These are phyloP conservation scores for Apiospora pterosperma DNA, from an alignment of 2,329 filamentous ascomycete species.

Conservation along the genomic window DNA sequence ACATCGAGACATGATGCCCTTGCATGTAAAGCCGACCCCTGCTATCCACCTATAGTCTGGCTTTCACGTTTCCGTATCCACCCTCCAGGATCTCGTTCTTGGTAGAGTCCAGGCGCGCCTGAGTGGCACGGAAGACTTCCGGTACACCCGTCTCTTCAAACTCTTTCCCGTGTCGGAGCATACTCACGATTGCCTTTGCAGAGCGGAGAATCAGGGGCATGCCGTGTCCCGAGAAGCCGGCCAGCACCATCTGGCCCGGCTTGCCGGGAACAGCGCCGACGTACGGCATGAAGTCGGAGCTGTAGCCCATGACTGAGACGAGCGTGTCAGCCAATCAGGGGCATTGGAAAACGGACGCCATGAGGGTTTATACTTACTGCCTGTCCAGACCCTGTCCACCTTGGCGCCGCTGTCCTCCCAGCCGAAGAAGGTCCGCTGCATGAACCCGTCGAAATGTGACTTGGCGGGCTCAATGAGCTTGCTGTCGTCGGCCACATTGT, in stretches of 20 bases:
- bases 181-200: constrained; percentile 36
- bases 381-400: constrained; percentile 26
- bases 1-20: not conserved
- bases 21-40: not conserved
- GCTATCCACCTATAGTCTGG: not conserved
- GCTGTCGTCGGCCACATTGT: constrained; percentile 39
- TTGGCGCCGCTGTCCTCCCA: constrained; percentile 42
- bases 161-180: constrained; percentile 28
- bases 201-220: constrained; percentile 44
- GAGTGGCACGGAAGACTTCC: constrained; percentile 29
- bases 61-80: not conserved
- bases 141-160: constrained; percentile 36
- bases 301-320: constrained; percentile 37
- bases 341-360: not conserved
- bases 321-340: not conserved
- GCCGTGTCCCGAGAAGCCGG: constrained; percentile 49
- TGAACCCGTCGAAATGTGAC: constrained; percentile 42
- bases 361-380: constrained; percentile 4
- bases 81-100: constrained; percentile 11
- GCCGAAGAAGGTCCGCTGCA: constrained; percentile 44
- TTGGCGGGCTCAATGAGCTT: constrained; percentile 34
- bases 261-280: constrained; percentile 39
- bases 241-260: constrained; percentile 39
- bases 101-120: constrained; percentile 20
- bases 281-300: constrained; percentile 38